Evolutionary conservation across 1,284 basidiomycete species (phyloP), one percentile per base, ranked within the genome.

Genomic region (Papiliotrema nemorosa): DNA sequence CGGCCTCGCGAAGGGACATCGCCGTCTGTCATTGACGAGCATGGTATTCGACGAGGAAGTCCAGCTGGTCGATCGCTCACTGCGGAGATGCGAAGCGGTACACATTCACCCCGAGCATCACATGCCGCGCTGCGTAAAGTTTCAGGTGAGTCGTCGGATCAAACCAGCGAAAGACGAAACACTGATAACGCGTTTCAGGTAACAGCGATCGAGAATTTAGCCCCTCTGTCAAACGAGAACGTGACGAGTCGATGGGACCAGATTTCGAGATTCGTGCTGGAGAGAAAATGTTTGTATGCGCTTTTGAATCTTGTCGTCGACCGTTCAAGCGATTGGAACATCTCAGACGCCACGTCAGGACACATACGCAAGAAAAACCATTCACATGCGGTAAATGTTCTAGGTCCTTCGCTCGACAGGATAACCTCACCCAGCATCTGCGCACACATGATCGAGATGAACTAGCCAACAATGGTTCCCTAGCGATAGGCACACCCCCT

Each of bases 261-360:
- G 37, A 26, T 3, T n/a, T 13, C 22, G 35, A 29, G 5, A 10
- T 27, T 5, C n/a, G 27, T 5, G 29, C 26, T 10, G 37, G 41
- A 4, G 38, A 36, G 27, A 87, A 84, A 69, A 84, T 82, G 12
- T 90, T 83, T 65, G 80, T 83, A 39, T 91, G 88, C 71, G 87
- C 87, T 22, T 78, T 89, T 1, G 83, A 82, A 67, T 85, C 85
- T 22, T 93, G 90, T 68, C 83, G 85, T 3, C 79, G 86, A 54
- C 76, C 86, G 54, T 94, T 92, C 82, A 91, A 90, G 78, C 82
- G 88, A 7, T 83, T 87, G 77, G 90, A 93, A 68, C 89, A 93
- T 67, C 78, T 93, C 58, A 88, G 87, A 74, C 77, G 89, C 36
- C 90, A 94, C 72, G 76, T 90, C 31, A 80, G 88, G 48, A 90